Evolutionary conservation across 2,329 filamentous ascomycete genomes (phyloP).

Genomic region (Capronia coronata): DNA sequence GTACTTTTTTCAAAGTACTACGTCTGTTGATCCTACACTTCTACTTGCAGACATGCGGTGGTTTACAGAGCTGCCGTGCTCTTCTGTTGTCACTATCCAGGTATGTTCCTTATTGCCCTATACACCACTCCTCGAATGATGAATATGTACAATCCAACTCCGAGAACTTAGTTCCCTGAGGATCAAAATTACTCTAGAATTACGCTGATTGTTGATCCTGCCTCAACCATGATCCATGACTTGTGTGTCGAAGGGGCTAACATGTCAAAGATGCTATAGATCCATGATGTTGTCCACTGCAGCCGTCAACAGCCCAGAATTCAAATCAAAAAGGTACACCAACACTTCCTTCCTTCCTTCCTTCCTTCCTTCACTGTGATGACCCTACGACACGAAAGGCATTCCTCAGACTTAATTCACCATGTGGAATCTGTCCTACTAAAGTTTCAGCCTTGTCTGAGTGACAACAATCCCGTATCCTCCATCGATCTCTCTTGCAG

Average conservation of each 20-base stretch:
- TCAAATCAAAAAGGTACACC: constrained; percentile 41
- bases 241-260: constrained; percentile 5
- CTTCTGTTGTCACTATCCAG: neutral
- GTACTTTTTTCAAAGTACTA: no score
- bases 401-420: constrained; percentile 62
- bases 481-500: constrained; percentile 1
- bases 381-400: constrained; percentile 59
- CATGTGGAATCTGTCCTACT: constrained; percentile 57
- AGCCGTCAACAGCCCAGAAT: neutral
- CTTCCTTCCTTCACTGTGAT: constrained; percentile 46
- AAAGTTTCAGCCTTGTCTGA: constrained; percentile 69
- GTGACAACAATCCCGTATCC: constrained; percentile 20
- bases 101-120: neutral
- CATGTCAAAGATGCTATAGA: constrained; percentile 5
- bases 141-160: constrained; percentile 54
- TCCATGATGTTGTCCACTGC: neutral
- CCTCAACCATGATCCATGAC: no score
- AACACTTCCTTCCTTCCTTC: constrained; percentile 17
- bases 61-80: neutral
- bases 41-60: neutral
- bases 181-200: constrained; percentile 50
- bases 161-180: constrained; percentile 45
- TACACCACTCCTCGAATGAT: constrained; percentile 30
- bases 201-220: constrained; percentile 42
- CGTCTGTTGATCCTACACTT: neutral